Percentiles rank a stretch among this genome's conserved stretches.
Conservation (phyloP, 2,329 filamentous ascomycete genomes). For the Verticillium nubilum region DNA sequence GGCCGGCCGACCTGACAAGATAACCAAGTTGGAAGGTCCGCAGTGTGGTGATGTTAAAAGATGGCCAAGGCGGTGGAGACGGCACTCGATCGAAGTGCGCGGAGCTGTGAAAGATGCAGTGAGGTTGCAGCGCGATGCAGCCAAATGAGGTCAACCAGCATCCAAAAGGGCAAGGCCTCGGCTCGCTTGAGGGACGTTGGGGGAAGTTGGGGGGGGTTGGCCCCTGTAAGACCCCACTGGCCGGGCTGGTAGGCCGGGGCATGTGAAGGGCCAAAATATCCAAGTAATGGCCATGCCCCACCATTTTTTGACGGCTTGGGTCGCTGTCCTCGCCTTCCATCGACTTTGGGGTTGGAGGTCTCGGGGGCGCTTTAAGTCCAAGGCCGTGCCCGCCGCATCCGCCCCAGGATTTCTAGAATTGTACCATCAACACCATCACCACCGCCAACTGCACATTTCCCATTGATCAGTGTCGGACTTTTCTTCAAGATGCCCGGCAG, state of each 20-base stretch:
- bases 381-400: conserved; percentile 2
- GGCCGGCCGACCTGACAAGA: neutral
- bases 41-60: neutral
- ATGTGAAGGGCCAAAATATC: conserved; percentile 10
- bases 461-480: neutral
- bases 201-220: neutral
- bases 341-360: neutral
- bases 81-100: neutral
- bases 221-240: neutral
- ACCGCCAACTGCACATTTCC: neutral
- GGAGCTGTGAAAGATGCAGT: neutral
- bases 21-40: neutral
- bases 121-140: neutral
- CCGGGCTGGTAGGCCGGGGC: neutral
- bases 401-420: conserved; percentile 4
- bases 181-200: neutral
- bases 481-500: conserved; percentile 53
- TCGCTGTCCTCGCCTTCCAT: neutral
- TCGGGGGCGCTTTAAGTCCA: conserved; percentile 1
- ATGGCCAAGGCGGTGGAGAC: neutral
- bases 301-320: conserved; percentile 7
- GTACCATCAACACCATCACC: neutral
- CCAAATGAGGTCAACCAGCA: neutral
- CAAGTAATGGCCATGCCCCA: conserved; percentile 14
- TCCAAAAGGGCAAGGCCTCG: neutral